Base-by-base conservation (phyloP, 1,284 basidiomycete genomes). In the Rhodotorula sp. region DNA sequence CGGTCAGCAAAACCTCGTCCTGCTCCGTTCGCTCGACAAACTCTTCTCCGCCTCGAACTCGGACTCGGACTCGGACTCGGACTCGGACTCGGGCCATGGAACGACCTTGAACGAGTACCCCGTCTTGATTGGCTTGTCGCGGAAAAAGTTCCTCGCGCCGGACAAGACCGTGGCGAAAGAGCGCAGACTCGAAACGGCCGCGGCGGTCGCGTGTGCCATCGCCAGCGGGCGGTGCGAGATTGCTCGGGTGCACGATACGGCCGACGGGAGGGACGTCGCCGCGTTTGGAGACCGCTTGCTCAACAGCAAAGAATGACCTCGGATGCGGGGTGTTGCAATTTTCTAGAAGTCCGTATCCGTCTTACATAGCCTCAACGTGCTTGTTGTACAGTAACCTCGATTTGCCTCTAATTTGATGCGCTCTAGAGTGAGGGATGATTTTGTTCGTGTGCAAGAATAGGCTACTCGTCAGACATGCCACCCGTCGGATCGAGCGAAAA, bases 191-290 rank as follows among this genome's bases (percentile, higher is more conserved):
- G 95, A 91, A 3, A 97, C 95, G 21, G 90, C 91, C 0, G 90
- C 91, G 5, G 89, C 92, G 47, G 83, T 89, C 0, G 89, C 88
- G 76, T 90, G 91, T 46, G 54, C 54, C 14, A 87, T 93, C 14
- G 87, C 89, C 73, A 89, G 91, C 78, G 88, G 89, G 0, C 88
- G 87, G 31, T 72, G 70, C 1, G 85, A 87, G 69, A 82, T 94
- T 1, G 86, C 97, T 1, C 83, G 95, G 31, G 93, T 97, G 3
- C 96, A 99, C 81, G 91, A 96, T 80, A 87, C 90, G 1, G 80
- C 83, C 62, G 87, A 88, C 70, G 90, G 93, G 83, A 81, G 82
- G 21, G 89, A 90, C 73, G 86, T 85, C 3, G 84, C 87, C 5
- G 81, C 81, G 51, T 85, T 89, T 56, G 82, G 85, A 1, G 84